These are phyloP conservation scores for Trametes sp. DNA, from an alignment of 1,284 basidiomycete genomes.

Conservation along the genomic window DNA sequence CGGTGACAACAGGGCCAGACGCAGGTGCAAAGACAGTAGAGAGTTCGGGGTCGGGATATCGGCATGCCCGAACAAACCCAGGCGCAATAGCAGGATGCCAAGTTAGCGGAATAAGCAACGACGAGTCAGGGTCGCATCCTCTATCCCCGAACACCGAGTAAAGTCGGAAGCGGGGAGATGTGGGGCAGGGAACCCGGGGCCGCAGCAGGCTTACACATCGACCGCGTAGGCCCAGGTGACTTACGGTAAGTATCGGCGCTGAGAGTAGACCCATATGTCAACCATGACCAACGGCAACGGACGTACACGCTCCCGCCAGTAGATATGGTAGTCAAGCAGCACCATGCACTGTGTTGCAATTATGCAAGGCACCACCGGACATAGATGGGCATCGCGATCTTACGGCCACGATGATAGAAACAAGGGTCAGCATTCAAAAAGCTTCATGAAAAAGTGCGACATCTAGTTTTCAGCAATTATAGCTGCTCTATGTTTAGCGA, in stretches of 20 bases:
- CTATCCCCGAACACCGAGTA: not conserved
- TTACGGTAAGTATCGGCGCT: not conserved
- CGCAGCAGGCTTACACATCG: not conserved
- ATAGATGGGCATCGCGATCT: not conserved
- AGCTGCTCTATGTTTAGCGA: too few species aligned
- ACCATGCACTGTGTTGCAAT: not conserved
- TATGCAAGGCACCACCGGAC: not conserved
- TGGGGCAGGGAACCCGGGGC: not conserved
- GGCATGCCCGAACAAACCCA: not conserved
- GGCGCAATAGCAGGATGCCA: not conserved
- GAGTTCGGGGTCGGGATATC: not conserved
- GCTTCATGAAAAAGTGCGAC: not conserved
- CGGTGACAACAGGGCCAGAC: too few species aligned
- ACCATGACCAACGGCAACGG: not conserved
- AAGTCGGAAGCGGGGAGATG: not conserved
- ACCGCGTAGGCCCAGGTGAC: too few species aligned
- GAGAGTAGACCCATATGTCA: not conserved
- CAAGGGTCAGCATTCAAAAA: not conserved
- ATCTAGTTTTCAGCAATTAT: too few species aligned
- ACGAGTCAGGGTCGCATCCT: not conserved
- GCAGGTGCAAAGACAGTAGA: too few species aligned
- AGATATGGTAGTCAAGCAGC: not conserved
- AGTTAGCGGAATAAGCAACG: not conserved
- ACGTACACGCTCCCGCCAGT: not conserved
- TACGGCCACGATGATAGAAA: not conserved